These are phyloP conservation scores for Salicornia ramosissima DNA, from an alignment of 148 eudicot genomes.

Conservation along the genomic window DNA sequence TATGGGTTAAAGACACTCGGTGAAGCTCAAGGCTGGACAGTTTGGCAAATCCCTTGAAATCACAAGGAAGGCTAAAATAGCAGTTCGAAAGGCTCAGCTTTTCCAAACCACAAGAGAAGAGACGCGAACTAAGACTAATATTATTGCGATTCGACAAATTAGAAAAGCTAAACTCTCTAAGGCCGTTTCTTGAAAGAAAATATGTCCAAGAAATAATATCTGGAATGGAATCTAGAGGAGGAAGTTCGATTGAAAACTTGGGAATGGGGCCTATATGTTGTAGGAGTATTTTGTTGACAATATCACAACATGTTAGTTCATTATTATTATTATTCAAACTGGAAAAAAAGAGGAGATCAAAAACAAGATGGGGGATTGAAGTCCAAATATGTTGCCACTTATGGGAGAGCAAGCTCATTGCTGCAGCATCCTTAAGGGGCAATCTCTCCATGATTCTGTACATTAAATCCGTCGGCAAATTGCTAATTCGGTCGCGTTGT, in stretches of 20 bases:
- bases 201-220: constrained; percentile 25
- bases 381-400: neutral
- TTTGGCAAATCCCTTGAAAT: constrained; percentile 21
- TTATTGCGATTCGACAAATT: neutral
- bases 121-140: constrained; percentile 12
- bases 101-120: constrained; percentile 21
- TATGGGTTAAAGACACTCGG: neutral
- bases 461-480: neutral
- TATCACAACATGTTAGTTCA: constrained; percentile 5
- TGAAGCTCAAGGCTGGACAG: constrained; percentile 23
- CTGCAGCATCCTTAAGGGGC: neutral
- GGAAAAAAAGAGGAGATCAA: neutral
- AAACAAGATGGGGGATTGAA: neutral
- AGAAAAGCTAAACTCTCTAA: constrained; percentile 22
- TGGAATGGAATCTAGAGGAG: neutral
- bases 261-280: constrained; percentile 21
- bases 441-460: neutral
- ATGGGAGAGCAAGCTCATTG: neutral
- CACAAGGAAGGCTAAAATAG: constrained; percentile 4
- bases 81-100: constrained; percentile 20
- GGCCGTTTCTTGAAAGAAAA: constrained; percentile 22
- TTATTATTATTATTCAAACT: neutral
- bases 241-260: constrained; percentile 16
- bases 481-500: neutral
- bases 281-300: constrained; percentile 29